Evolutionary conservation across 192 early-diverging fungal genomes (phyloP).

Genomic region (Kappamyces sp.): DNA sequence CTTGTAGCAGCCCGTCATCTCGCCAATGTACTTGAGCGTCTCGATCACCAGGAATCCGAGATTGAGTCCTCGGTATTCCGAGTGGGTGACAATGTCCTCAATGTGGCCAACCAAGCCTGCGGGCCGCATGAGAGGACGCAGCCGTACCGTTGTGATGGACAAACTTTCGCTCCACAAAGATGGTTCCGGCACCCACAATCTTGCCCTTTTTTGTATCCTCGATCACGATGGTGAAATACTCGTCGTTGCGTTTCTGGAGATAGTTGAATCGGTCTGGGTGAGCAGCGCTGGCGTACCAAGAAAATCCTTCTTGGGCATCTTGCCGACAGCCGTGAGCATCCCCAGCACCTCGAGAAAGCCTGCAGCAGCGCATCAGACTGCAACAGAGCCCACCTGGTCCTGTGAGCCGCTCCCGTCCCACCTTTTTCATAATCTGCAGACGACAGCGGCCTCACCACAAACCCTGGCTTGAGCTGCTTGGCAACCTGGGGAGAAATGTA

Average conservation of each 20-base stretch:
- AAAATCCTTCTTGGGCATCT: slow-evolving; percentile 62
- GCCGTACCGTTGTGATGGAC: slow-evolving; percentile 56
- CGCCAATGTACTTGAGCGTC: slow-evolving; percentile 72
- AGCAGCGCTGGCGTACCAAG: slow-evolving; percentile 36
- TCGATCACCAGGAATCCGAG: slow-evolving; percentile 68
- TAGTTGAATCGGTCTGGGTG: slow-evolving; percentile 64
- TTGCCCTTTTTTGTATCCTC: slow-evolving; percentile 59
- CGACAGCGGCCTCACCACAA: slow-evolving; percentile 70
- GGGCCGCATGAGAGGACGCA: no score
- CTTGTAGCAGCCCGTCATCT: slow-evolving; percentile 86
- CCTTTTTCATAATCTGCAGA: slow-evolving; percentile 77
- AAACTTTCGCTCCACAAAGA: slow-evolving; percentile 90
- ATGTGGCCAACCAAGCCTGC: slow-evolving; percentile 77
- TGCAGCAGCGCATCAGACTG: slow-evolving; percentile 6
- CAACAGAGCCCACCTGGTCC: slow-evolving; percentile 18
- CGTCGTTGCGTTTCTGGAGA: slow-evolving; percentile 65
- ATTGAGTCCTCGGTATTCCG: slow-evolving; percentile 48
- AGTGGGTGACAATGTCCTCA: slow-evolving; percentile 66
- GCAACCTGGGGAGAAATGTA: slow-evolving; percentile 66
- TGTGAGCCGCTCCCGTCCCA: slow-evolving; percentile 28
- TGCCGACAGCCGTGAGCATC: slow-evolving; percentile 74
- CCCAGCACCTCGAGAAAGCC: slow-evolving; percentile 52
- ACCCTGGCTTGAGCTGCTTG: slow-evolving; percentile 56
- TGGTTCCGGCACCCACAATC: slow-evolving; percentile 79
- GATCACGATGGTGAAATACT: slow-evolving; percentile 83